Evolutionary conservation across 768 basidiomycete genomes (phyloP).

Genomic region (Hirschioporus abietinus): DNA sequence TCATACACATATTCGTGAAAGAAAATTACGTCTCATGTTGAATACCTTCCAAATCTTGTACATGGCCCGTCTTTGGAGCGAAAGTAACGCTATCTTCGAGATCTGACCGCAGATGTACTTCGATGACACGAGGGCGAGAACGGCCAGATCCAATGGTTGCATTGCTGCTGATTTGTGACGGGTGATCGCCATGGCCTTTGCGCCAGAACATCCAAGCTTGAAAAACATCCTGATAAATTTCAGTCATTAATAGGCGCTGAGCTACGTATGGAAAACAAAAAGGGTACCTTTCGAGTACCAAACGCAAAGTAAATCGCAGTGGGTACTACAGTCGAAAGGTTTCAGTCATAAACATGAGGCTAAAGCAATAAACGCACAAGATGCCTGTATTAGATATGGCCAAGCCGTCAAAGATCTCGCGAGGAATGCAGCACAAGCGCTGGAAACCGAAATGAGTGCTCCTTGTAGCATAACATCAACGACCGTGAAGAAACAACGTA

Average conservation of each 20-base stretch:
- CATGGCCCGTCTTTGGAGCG: background rate
- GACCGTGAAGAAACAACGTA: background rate
- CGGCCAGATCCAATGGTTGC: background rate
- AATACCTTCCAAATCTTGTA: background rate
- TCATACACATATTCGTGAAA: background rate
- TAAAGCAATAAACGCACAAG: background rate
- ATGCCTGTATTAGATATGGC: background rate
- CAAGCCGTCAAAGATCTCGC: background rate
- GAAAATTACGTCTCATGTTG: background rate
- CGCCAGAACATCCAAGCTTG: background rate
- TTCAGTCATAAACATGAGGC: background rate
- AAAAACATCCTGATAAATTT: background rate
- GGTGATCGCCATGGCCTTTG: background rate
- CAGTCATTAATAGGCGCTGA: background rate
- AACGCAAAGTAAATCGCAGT: background rate
- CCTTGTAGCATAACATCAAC: background rate
- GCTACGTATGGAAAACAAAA: background rate
- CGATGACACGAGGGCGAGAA: background rate
- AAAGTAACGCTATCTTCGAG: background rate
- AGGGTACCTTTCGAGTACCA: background rate
- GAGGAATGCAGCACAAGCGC: conserved; percentile 1
- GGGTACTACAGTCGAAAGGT: background rate
- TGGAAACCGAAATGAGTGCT: background rate
- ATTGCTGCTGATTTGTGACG: background rate
- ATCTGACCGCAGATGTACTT: background rate